These are phyloP conservation scores for Lentinula detonsa DNA, from an alignment of 768 basidiomycete genomes.

Conservation along the genomic window DNA sequence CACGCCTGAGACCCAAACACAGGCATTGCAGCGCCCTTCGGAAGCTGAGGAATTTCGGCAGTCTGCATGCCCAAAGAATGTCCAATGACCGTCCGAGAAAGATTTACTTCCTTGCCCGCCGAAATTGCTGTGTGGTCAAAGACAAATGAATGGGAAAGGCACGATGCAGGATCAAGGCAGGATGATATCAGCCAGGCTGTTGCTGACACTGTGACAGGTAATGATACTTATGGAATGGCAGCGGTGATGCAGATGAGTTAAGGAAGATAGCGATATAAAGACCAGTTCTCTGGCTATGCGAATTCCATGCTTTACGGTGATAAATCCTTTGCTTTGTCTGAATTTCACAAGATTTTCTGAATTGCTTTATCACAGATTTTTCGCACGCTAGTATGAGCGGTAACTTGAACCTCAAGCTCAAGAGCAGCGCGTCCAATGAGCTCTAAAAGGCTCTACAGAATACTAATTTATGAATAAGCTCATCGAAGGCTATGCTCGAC, in stretches of 20 bases:
- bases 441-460: no score
- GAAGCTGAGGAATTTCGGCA: slow-evolving; percentile 1
- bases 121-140: not conserved
- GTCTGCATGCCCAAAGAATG: not conserved
- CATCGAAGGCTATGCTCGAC: no score
- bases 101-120: not conserved
- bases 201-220: not conserved
- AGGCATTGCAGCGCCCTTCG: slow-evolving; percentile 5
- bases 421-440: no score
- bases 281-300: not conserved
- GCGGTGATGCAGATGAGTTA: no score
- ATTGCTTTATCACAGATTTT: not conserved
- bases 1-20: not conserved
- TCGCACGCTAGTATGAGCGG: not conserved
- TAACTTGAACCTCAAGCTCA: no score
- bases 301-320: not conserved
- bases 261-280: no score
- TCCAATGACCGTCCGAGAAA: not conserved
- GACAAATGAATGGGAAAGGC: not conserved
- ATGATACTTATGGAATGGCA: no score
- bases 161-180: not conserved
- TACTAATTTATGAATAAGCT: no score
- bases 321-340: not conserved
- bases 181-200: not conserved
- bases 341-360: not conserved